Evolutionary conservation across 2,329 filamentous ascomycete species (phyloP).

Genomic region (Conoideocrella luteorostrata): DNA sequence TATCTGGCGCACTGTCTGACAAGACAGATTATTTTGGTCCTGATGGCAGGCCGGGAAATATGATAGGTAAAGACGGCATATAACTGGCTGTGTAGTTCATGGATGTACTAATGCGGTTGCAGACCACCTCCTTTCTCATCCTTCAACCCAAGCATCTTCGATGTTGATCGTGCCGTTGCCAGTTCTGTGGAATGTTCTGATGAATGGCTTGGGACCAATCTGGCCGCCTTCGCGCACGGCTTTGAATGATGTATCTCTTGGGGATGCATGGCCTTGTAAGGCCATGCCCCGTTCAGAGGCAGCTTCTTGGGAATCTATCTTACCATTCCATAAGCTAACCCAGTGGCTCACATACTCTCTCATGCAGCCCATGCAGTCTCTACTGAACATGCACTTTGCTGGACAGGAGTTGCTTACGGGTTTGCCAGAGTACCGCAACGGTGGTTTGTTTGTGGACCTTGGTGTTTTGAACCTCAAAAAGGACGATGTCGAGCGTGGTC

Average conservation of each 20-base stretch:
- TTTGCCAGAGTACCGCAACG: slow-evolving; percentile 87
- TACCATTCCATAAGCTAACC: slow-evolving; percentile 89
- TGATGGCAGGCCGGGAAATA: slow-evolving; percentile 81
- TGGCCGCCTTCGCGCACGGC: slow-evolving; percentile 85
- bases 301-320: slow-evolving; percentile 66
- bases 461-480: slow-evolving; percentile 73
- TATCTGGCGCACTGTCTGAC: slow-evolving; percentile 66
- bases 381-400: slow-evolving; percentile 75
- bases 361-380: slow-evolving; percentile 81
- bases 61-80: slow-evolving; percentile 63
- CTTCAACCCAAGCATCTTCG: slow-evolving; percentile 80
- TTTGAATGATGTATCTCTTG: slow-evolving; percentile 79
- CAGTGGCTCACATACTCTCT: slow-evolving; percentile 94
- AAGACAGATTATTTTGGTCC: slow-evolving; percentile 80
- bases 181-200: slow-evolving; percentile 84
- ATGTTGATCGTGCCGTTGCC: slow-evolving; percentile 81
- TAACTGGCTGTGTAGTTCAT: neutral
- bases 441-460: slow-evolving; percentile 78
- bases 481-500: slow-evolving; percentile 61
- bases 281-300: slow-evolving; percentile 60
- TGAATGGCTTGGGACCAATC: slow-evolving; percentile 78
- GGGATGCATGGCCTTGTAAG: slow-evolving; percentile 89
- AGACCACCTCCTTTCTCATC: slow-evolving; percentile 92
- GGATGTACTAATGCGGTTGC: neutral
- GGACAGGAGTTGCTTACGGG: slow-evolving; percentile 79